These are phyloP conservation scores for Yamadazyma epiphylla DNA, from an alignment of 1,139 yeast genomes.

Conservation along the genomic window DNA sequence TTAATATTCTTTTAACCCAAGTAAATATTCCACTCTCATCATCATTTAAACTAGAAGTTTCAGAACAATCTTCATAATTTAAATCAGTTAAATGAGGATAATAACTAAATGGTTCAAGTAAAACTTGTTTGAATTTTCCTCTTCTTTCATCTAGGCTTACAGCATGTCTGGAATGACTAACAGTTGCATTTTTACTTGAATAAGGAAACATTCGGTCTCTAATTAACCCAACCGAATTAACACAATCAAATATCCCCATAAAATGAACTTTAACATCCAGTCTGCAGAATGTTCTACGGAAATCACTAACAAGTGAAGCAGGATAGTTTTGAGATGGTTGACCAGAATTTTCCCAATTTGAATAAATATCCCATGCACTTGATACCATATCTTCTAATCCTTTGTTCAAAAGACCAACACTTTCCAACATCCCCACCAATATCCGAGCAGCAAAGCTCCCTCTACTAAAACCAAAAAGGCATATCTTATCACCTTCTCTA, in stretches of 20 bases:
- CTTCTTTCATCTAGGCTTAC: constrained; percentile 63
- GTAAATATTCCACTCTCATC: constrained; percentile 3
- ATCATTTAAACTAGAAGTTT: constrained; percentile 1
- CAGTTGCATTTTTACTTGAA: constrained; percentile 46
- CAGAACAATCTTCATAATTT: constrained; percentile 13
- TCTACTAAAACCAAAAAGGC: constrained; percentile 59
- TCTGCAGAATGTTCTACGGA: constrained; percentile 49
- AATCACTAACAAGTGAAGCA: constrained; percentile 45
- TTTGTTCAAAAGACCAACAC: constrained; percentile 50
- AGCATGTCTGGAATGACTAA: constrained; percentile 61
- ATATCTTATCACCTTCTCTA: constrained; percentile 46
- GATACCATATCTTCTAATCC: constrained; percentile 53
- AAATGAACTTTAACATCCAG: constrained; percentile 43
- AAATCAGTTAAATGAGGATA: constrained; percentile 23
- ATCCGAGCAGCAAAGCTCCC: constrained; percentile 66
- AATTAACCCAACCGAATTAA: constrained; percentile 58
- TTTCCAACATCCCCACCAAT: constrained; percentile 58
- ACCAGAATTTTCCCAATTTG: constrained; percentile 59
- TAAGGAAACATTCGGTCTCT: constrained; percentile 57
- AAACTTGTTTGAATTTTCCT: constrained; percentile 55
- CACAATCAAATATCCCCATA: constrained; percentile 66
- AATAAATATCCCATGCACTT: constrained; percentile 60
- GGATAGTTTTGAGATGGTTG: constrained; percentile 46
- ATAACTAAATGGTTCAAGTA: constrained; percentile 36
- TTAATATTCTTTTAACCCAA: constrained; percentile 4